Evolutionary conservation across 306 rosid genomes (phyloP).

Genomic region (Purshia tridentata): DNA sequence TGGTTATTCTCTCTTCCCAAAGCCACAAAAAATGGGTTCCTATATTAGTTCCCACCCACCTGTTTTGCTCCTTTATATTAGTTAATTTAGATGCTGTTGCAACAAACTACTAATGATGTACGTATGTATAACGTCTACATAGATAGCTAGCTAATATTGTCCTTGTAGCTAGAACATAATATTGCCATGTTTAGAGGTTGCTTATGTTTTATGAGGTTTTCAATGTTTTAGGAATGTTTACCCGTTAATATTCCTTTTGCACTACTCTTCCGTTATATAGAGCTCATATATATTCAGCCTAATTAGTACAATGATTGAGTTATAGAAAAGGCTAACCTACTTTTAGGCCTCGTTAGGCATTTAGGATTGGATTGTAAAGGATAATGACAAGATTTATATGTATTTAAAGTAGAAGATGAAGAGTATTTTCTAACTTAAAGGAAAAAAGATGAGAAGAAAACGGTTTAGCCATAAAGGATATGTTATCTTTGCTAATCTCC

Average conservation of each 20-base stretch:
- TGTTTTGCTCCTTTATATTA: slow-evolving; percentile 25
- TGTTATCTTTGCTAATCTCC: no score
- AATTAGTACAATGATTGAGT: no score
- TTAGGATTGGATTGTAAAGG: no score
- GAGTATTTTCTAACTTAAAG: no score
- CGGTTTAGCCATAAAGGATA: no score
- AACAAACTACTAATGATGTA: not conserved
- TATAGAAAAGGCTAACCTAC: no score
- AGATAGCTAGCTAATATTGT: not conserved
- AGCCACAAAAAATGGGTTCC: slow-evolving; percentile 98
- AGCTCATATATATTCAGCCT: no score
- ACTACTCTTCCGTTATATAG: no score
- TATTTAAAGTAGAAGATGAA: no score
- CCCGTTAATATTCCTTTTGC: not conserved
- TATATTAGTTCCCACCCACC: slow-evolving; percentile 54
- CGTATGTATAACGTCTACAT: not conserved
- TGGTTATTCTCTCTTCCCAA: slow-evolving; percentile 57
- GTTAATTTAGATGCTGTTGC: slow-evolving; percentile 55
- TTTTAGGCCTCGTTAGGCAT: no score
- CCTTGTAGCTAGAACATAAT: not conserved
- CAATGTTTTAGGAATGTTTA: not conserved
- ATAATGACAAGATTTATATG: no score
- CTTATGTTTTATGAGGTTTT: slow-evolving; percentile 14
- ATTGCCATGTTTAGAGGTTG: slow-evolving; percentile 37
- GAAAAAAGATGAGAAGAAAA: no score